Evolutionary conservation across 805 yeast species (phyloP).

Genomic region (Candida quercuum): DNA sequence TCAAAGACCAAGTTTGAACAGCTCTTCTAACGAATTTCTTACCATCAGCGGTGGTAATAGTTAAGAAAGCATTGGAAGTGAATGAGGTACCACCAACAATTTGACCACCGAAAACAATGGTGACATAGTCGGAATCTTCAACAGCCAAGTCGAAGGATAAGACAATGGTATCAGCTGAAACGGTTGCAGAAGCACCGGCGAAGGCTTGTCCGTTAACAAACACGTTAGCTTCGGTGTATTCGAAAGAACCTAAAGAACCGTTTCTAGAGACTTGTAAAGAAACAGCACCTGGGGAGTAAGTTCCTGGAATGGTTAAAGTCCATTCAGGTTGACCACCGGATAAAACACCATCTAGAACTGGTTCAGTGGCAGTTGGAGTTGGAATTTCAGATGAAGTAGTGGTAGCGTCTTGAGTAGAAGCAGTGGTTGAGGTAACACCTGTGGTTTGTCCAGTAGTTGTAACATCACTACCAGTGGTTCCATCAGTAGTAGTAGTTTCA

Average conservation of each 20-base stretch:
- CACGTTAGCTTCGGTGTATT: background rate
- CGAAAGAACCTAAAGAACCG: background rate
- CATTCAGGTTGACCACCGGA: background rate
- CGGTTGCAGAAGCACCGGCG: background rate
- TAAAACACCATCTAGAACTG: background rate
- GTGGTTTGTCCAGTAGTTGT: too few relatives aligned
- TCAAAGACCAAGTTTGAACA: background rate
- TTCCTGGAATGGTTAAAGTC: background rate
- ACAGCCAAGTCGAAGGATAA: background rate
- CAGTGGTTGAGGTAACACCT: too few relatives aligned
- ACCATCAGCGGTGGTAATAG: slow-evolving; percentile 1
- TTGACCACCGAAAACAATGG: background rate
- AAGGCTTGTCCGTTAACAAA: background rate
- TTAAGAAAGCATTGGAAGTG: slow-evolving; percentile 1
- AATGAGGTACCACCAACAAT: background rate
- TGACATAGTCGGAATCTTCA: background rate
- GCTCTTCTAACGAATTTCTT: background rate
- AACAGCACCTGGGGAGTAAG: background rate
- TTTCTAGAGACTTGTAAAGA: background rate
- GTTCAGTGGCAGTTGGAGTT: background rate
- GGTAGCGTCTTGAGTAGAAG: background rate
- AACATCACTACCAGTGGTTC: background rate
- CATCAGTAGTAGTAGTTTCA: background rate
- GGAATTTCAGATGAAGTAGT: background rate
- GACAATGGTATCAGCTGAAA: slow-evolving; percentile 6